Evolutionary conservation across 1,284 basidiomycete species (phyloP), one percentile per base, ranked within the genome.

Genomic region (Hemileia vastatrix): DNA sequence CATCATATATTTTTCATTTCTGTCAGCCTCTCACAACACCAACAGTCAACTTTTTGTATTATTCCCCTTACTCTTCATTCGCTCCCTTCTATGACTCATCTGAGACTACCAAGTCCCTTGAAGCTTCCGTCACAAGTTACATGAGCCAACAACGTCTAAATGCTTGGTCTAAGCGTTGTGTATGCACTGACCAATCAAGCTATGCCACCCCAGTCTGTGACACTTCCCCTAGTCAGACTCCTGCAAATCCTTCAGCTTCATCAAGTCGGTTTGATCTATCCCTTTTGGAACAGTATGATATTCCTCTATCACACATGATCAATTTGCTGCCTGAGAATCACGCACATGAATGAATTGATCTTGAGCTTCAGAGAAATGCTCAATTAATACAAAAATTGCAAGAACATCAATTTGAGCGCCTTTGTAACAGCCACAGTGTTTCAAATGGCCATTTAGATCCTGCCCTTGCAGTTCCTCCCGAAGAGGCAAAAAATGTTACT

Each of bases 1-100:
- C 8, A n/a, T 24, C 6, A 27, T 43, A 33, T 9, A 43, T 31
- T 50, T 27, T 47, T n/a, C n/a, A n/a, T n/a, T n/a, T n/a, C n/a
- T n/a, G n/a, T n/a, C n/a, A n/a, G n/a, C n/a, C n/a, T n/a, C n/a
- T n/a, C n/a, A n/a, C n/a, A n/a, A n/a, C n/a, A n/a, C 11, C 24
- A 23, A 2, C n/a, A 63, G 60, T 56, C 19, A 27, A 53, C 21
- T 63, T 54, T 6, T 50, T 63, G 3, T 63, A 63, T 27, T 63
- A 63, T 40, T 63, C 60, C 32, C 51, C 60, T 23, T 63, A 55
- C 51, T 63, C 60, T n/a, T 63, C 60, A 31, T 63, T 63, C 51
- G 60, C 53, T 19, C 60, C 60, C 4, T 54, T 33, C 23, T 55
- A 63, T 19, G 60, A 63, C 45, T 63, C 60, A 23, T 55, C 53